Evolutionary conservation across 192 early-diverging fungal species (phyloP).

Genomic region (Backusella liffmaniae): DNA sequence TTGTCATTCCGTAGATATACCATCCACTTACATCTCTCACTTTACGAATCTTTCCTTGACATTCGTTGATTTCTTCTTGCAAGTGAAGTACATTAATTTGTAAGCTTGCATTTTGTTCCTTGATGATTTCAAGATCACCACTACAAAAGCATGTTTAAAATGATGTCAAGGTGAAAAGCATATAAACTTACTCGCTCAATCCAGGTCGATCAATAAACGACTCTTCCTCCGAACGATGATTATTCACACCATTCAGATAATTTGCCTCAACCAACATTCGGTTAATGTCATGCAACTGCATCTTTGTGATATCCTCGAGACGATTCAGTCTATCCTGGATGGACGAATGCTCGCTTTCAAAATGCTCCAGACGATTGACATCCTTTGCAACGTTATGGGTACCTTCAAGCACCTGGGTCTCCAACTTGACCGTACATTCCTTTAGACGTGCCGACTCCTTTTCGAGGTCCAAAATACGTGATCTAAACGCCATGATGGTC

Average conservation of each 20-base stretch:
- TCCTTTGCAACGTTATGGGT: constrained; percentile 39
- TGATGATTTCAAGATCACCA: constrained; percentile 51
- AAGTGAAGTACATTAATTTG: constrained; percentile 44
- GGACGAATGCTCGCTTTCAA: constrained; percentile 25
- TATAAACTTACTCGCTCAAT: constrained; percentile 36
- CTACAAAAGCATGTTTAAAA: neutral
- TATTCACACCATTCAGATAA: constrained; percentile 45
- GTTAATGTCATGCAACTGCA: constrained; percentile 52
- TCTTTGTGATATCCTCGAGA: constrained; percentile 41
- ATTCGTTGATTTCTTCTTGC: constrained; percentile 35
- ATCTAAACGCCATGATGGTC: constrained; percentile 32
- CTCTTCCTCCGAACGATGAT: constrained; percentile 46
- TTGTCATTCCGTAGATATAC: neutral
- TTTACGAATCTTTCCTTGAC: constrained; percentile 34
- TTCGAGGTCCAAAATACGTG: constrained; percentile 38
- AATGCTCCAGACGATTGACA: constrained; percentile 24
- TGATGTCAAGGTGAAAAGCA: neutral
- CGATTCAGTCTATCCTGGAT: constrained; percentile 28
- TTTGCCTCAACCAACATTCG: constrained; percentile 58
- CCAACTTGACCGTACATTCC: constrained; percentile 32
- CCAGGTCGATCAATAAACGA: constrained; percentile 47
- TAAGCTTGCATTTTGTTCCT: constrained; percentile 47
- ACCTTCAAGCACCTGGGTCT: constrained; percentile 20
- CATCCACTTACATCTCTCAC: constrained; percentile 27
- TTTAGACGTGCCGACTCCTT: constrained; percentile 29